Evolutionary conservation across 305 asterid genomes (phyloP).

Genomic region (Fraxinus nigra): DNA sequence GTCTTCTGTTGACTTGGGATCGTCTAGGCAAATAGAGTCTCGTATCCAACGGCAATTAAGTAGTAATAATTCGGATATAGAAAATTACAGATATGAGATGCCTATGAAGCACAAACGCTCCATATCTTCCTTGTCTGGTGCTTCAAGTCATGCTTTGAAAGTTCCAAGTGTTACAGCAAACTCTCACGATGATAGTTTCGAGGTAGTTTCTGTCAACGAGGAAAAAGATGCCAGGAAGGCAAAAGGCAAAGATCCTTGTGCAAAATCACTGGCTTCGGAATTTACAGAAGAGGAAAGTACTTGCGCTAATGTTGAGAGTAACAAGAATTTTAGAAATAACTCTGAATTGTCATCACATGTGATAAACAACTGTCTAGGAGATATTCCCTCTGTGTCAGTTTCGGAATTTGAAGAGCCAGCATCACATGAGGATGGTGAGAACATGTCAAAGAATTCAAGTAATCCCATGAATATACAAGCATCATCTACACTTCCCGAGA

Average conservation of each 20-base stretch:
- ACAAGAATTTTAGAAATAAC: conserved; percentile 32
- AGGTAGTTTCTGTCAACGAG: conserved; percentile 32
- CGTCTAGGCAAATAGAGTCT: conserved; percentile 49
- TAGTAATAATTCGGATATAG: conserved; percentile 63
- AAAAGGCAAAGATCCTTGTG: conserved; percentile 33
- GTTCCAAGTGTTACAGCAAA: conserved; percentile 44
- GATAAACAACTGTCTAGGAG: conserved; percentile 37
- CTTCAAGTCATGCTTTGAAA: conserved; percentile 54
- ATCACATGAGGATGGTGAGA: conserved; percentile 37
- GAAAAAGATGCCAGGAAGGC: conserved; percentile 35
- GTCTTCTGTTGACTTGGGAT: conserved; percentile 82
- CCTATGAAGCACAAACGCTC: conserved; percentile 61
- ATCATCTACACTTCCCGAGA: conserved; percentile 31
- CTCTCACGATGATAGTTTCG: conserved; percentile 49
- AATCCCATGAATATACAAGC: conserved; percentile 35
- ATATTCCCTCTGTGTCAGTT: conserved; percentile 27
- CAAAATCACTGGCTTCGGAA: conserved; percentile 41
- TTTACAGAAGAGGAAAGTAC: conserved; percentile 45
- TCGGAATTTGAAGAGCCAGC: conserved; percentile 46
- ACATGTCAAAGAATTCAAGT: conserved; percentile 30
- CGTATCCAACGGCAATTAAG: conserved; percentile 60
- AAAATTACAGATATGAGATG: conserved; percentile 51
- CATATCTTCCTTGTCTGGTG: conserved; percentile 70
- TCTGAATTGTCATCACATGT: conserved; percentile 31
- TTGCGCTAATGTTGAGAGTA: conserved; percentile 49